These are phyloP conservation scores for Plantago lanceolata DNA, from an alignment of 305 asterid genomes.

Conservation along the genomic window DNA sequence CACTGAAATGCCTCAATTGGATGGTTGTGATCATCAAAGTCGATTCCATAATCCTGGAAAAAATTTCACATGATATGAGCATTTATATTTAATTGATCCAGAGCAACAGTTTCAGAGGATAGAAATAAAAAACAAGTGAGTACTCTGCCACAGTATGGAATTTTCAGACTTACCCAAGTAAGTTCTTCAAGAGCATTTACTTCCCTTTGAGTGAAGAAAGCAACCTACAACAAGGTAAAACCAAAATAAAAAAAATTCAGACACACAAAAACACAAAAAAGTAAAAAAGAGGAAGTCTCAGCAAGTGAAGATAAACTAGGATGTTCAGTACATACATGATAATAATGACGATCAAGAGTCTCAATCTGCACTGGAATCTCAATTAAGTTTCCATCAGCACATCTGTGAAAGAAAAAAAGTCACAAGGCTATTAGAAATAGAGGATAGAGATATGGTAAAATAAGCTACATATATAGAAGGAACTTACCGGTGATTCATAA, in stretches of 20 bases:
- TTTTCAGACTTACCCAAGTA: slow-evolving; percentile 58
- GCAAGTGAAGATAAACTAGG: neutral
- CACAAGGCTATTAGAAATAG: neutral
- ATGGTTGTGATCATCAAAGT: slow-evolving; percentile 46
- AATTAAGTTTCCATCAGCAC: slow-evolving; percentile 65
- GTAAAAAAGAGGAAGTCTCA: too few species aligned
- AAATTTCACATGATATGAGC: neutral
- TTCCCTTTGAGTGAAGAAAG: slow-evolving; percentile 72
- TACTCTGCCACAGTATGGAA: neutral
- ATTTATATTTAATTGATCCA: neutral
- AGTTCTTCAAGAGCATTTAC: slow-evolving; percentile 71
- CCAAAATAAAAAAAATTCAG: neutral
- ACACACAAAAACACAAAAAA: too few species aligned
- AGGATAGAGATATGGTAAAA: neutral
- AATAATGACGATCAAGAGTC: slow-evolving; percentile 78
- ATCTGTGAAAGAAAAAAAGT: slow-evolving; percentile 36
- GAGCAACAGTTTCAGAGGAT: neutral
- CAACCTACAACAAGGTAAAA: slow-evolving; percentile 43
- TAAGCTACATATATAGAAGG: neutral
- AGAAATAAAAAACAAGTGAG: neutral
- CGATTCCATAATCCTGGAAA: slow-evolving; percentile 64
- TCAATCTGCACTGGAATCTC: slow-evolving; percentile 85
- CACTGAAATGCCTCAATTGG: slow-evolving; percentile 61
- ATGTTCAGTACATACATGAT: slow-evolving; percentile 49
- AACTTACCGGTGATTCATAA: slow-evolving; percentile 75